Conservation (phyloP, 2,329 filamentous ascomycete species). For the Sclerotinia subarctica region DNA sequence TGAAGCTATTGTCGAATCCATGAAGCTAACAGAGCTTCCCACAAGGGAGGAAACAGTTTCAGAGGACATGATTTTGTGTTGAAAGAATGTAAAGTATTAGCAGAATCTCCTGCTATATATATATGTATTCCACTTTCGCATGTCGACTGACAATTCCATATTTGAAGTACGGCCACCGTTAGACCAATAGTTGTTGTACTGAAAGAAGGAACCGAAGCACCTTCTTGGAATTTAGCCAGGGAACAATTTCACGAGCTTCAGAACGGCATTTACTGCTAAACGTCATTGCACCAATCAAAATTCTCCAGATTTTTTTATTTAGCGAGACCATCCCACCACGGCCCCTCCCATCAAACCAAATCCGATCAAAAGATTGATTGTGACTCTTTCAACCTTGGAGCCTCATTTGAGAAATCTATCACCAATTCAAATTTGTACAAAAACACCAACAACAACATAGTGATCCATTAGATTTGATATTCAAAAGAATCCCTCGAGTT, state of each 20-base stretch:
- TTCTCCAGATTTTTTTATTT: constrained; percentile 14
- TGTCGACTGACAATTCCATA: constrained; percentile 7
- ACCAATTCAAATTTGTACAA: constrained; percentile 17
- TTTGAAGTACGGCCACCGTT: background rate
- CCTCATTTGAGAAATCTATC: constrained; percentile 13
- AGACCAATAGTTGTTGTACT: constrained; percentile 5
- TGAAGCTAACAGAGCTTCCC: constrained; percentile 28
- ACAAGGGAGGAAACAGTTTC: constrained; percentile 27
- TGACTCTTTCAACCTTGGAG: constrained; percentile 15
- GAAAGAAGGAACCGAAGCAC: background rate
- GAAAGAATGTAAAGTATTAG: constrained; percentile 10
- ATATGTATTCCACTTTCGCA: background rate
- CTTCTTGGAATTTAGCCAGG: constrained; percentile 5
- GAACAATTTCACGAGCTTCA: constrained; percentile 13
- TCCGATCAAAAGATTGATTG: constrained; percentile 16
- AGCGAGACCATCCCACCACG: constrained; percentile 20
- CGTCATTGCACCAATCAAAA: constrained; percentile 17
- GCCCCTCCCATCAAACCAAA: constrained; percentile 19
- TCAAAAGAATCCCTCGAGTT: background rate
- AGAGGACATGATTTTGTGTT: constrained; percentile 16
- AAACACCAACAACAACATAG: background rate
- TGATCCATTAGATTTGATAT: background rate
- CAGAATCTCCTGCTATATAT: constrained; percentile 5
- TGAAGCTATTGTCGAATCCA: constrained; percentile 29
- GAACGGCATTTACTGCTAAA: background rate